phyloP scores from a whole-genome alignment of 305 asterid species.

The Rubia balearica region DNA sequence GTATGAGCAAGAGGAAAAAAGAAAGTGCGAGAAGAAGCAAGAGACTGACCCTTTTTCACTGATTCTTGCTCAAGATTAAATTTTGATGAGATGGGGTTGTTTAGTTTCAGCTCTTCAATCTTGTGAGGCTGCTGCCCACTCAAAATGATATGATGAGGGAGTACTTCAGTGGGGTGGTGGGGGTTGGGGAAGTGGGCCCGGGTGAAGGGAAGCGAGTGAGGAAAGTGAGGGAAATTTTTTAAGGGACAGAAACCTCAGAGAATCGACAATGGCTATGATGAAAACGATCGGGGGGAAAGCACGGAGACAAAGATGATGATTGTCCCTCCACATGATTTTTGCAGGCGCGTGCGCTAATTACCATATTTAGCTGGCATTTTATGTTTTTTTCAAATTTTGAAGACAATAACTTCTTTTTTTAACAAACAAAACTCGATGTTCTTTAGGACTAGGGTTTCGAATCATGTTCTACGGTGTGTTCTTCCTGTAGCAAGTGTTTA shows the following conservation, averaged over 20 bases:
- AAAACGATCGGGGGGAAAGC: slow-evolving; percentile 9
- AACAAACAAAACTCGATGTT: no score
- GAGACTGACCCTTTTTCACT: slow-evolving; percentile 11
- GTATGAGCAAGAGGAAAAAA: not conserved
- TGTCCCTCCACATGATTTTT: slow-evolving; percentile 6
- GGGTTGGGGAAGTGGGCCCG: not conserved
- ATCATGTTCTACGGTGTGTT: no score
- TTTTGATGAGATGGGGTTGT: slow-evolving; percentile 3
- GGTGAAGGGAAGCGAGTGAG: slow-evolving; percentile 16
- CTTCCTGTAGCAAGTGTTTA: no score
- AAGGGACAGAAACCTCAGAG: slow-evolving; percentile 11
- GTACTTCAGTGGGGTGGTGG: slow-evolving; percentile 4
- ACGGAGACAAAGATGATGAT: slow-evolving; percentile 7
- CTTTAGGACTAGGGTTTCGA: no score
- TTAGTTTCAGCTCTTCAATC: not conserved
- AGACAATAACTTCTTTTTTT: no score
- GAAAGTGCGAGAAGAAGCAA: slow-evolving; percentile 5
- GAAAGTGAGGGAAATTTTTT: slow-evolving; percentile 19
- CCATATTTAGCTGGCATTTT: not conserved
- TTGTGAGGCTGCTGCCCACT: not conserved
- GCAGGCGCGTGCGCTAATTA: slow-evolving; percentile 7
- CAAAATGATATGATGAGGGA: slow-evolving; percentile 5
- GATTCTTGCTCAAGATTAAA: not conserved
- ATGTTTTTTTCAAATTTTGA: no score
- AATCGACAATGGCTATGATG: slow-evolving; percentile 10